Percentiles rank a stretch among this genome's conserved stretches.
Conservation (phyloP, 176 grass and related monocot species). For the Ensete ventricosum region DNA sequence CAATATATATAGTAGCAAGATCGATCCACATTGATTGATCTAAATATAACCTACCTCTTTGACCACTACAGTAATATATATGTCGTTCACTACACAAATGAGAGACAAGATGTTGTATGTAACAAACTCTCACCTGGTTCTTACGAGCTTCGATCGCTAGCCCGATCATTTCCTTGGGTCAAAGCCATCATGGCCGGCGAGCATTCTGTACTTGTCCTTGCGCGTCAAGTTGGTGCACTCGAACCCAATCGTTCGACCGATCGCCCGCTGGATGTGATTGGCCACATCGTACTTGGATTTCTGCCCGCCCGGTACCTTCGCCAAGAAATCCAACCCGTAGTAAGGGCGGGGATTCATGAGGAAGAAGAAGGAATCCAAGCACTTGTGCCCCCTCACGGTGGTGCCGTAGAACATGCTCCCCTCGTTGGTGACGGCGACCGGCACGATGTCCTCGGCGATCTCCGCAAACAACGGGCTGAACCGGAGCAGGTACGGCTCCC, state of each 20-base stretch:
- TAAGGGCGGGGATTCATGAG: constrained; percentile 2
- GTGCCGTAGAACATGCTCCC: constrained; percentile 18
- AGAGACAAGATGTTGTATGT: too few species aligned
- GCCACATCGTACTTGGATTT: not conserved
- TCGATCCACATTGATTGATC: too few species aligned
- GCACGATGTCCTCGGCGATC: not conserved
- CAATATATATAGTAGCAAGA: too few species aligned
- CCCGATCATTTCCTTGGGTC: not conserved
- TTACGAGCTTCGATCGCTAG: not conserved
- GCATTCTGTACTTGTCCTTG: constrained; percentile 12
- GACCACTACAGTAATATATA: too few species aligned
- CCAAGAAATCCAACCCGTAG: not conserved
- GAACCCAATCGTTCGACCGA: not conserved
- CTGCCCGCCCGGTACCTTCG: not conserved
- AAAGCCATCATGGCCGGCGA: not conserved
- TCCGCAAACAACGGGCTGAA: constrained; percentile 2
- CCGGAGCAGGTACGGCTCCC: constrained; percentile 10
- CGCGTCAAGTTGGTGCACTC: constrained; percentile 15
- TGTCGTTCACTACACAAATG: too few species aligned
- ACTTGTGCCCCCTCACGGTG: constrained; percentile 6
- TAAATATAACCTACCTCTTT: too few species aligned
- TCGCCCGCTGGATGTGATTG: constrained; percentile 6
- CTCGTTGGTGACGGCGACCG: not conserved
- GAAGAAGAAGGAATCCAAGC: constrained; percentile 10
- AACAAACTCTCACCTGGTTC: too few species aligned